Conservation (phyloP, 495 filamentous ascomycete genomes). For the Filosporella fistucella region DNA sequence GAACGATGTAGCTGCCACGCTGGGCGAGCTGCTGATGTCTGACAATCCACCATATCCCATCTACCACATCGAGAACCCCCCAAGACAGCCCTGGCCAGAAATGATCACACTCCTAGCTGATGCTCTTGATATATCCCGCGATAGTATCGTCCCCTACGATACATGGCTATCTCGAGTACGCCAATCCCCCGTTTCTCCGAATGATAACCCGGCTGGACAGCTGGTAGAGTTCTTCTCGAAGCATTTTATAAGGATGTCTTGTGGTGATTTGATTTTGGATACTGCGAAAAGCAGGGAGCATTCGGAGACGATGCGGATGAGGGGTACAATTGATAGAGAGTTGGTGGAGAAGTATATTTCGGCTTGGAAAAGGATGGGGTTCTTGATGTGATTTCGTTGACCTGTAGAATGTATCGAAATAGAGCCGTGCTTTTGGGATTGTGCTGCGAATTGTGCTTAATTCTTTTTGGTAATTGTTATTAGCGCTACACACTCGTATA, state of each 20-base stretch:
- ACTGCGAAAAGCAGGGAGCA: slow-evolving; percentile 34
- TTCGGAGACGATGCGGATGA: slow-evolving; percentile 30
- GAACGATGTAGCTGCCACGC: slow-evolving; percentile 34
- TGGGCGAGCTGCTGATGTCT: slow-evolving; percentile 32
- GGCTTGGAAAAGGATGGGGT: slow-evolving; percentile 31
- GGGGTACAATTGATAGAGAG: slow-evolving; percentile 34
- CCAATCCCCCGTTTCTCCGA: slow-evolving; percentile 18
- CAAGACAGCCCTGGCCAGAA: slow-evolving; percentile 40
- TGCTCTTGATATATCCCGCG: slow-evolving; percentile 31
- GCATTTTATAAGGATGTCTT: slow-evolving; percentile 48
- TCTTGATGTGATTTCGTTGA: no score
- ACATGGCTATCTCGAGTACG: slow-evolving; percentile 44
- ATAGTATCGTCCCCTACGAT: slow-evolving; percentile 35
- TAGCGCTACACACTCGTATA: no score
- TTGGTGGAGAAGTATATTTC: slow-evolving; percentile 35
- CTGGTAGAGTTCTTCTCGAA: slow-evolving; percentile 45
- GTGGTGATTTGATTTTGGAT: slow-evolving; percentile 44
- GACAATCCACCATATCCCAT: slow-evolving; percentile 28
- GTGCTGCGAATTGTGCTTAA: no score
- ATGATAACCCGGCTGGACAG: slow-evolving; percentile 41
- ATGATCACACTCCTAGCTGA: slow-evolving; percentile 36
- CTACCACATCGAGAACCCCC: slow-evolving; percentile 54
- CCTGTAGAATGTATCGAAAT: no score
- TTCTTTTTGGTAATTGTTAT: no score
- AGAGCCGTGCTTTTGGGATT: no score